Base-by-base conservation (phyloP, 768 basidiomycete species). In the Macrolepiota dolichaula region DNA sequence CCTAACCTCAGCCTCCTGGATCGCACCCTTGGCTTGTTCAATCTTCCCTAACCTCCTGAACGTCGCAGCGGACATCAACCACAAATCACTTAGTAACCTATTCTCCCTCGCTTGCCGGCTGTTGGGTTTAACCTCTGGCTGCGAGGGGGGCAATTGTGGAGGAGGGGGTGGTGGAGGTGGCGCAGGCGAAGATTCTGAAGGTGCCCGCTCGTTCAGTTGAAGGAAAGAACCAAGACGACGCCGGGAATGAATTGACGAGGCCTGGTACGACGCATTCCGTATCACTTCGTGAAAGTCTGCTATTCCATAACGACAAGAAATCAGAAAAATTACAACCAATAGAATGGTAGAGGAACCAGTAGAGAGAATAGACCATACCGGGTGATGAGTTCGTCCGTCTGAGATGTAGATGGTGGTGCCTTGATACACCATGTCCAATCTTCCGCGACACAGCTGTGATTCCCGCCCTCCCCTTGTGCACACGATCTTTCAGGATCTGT, bases 11-110 rank as follows among this genome's bases (percentile, higher is more conserved):
- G 96, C 97, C 73, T 99, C 96, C 70, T 94, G 93, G 49, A 98
- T 94, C 1, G 96, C 89, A 11, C 87, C 96, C 54, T 86, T 85
- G 0, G 92, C 88, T 67, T 98, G 93, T 61, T 97, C 96, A 57
- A 92, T 82, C 75, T 94, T 94, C 11, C 92, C 92, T 57, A 91
- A 76, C 62, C 97, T 77, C 50, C 97, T 80, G 77, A 98, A 98
- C 0, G 93, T 97, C 15, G 97, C 94, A 0, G 96, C 93, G 6
- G 89, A 91, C 83, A 94, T 92, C 4, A 97, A 74, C 97, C 97
- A 99, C 6, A 98, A 75, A 66, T 94, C 87, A 61, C 89, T 91
- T 61, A 97, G 76, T 29, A 97, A 74, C 25, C 86, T 77, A 42
- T 84, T 83, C 57, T 86, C 85, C 64, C 87, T 88, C 24, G 80